Base-by-base conservation (phyloP, 305 asterid genomes). In the Ajuga reptans region DNA sequence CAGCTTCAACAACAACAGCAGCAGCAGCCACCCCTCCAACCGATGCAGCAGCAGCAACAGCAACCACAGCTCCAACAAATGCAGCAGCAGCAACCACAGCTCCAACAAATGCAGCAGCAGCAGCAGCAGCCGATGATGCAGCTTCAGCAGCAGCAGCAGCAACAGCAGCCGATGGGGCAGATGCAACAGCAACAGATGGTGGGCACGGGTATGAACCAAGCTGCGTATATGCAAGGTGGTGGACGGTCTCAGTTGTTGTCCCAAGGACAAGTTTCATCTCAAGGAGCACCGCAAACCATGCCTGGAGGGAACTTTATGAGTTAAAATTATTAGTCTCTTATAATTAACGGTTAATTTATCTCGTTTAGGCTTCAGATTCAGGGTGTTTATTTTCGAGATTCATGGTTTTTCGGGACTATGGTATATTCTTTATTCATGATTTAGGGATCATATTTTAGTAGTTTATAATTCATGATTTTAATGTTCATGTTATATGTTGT, bases 231-330 rank as follows among this genome's bases (percentile, higher is more conserved):
- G 84, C 97, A 90, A 82, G 93, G 89, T 37, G 83, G 82, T 6
- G 90, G 89, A n/a, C 83, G 90, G 68, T 72, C 92, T 12, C 94
- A 83, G 63, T 56, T 85, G 55, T 68, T 86, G 80, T 68, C 88
- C 11, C 97, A 90, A 77, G 93, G 88, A 64, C 95, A 84, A 71
- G 89, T 83, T 64, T 72, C 95, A 3, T 86, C 96, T 7, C 96
- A 89, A 73, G 95, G 96, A 52, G 77, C 69, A 17, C 77, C 87
- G 16, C 77, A 86, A 24, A 82, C 73, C 80, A 77, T 83, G 85
- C 72, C 87, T 0, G 90, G 93, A 36, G 91, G 93, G 15, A 77
- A 80, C 63, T 90, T 87, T 73, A 82, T 88, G 80, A 81, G 77
- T 72, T 88, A 60, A 71, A 15, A 37, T 4, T 59, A 9, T 39